Evolutionary conservation across 202 grass and related monocot species (phyloP), one percentile per base, ranked within the genome.

Genomic region (Saccharum hybrid): DNA sequence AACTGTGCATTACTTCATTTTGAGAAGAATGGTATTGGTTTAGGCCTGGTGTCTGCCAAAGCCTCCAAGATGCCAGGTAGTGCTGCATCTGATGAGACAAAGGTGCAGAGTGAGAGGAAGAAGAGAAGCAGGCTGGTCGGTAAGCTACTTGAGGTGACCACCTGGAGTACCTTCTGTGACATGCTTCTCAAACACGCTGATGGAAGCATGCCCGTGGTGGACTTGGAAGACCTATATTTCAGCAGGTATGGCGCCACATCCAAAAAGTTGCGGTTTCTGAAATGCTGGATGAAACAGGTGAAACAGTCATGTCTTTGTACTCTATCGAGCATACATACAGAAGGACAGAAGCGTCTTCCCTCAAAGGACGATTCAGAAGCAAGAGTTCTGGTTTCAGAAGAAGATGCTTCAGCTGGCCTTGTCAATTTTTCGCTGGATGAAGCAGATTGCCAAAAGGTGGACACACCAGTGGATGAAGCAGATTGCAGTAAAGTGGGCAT

Each of bases 211-310:
- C 81, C 83, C 5, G 72, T 79, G 74, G 85, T 80, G 73, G 88
- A 94, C 74, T 84, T 99, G 60, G 88, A 87, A 81, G 87, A 99
- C 57, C 37, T 99, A 39, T 99, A 94, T 83, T 96, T 94, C 34
- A 68, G 70, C 61, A 90, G 81, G 68, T 89, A 90, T 82, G 78
- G 63, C 18, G 54, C 86, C 71, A 82, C 74, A 74, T 85, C 88
- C 5, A 94, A 99, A 72, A 99, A 94, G 59, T 42, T 99, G 41
- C 86, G 90, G 78, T 99, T 96, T 90, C 66, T 99, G 78, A 99
- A 94, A 88, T 99, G 96, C 71, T 99, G 93, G 96, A 90, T 89
- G 78, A 96, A 82, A 72, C 96, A 96, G 88, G 84, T 90, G 80
- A 87, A 87, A 48, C 75, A 59, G 59, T 80, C 79, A 39, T 86